Percentiles rank a stretch among this genome's conserved stretches.
Conservation (phyloP, 495 filamentous ascomycete species). For the Parathielavia appendiculata region DNA sequence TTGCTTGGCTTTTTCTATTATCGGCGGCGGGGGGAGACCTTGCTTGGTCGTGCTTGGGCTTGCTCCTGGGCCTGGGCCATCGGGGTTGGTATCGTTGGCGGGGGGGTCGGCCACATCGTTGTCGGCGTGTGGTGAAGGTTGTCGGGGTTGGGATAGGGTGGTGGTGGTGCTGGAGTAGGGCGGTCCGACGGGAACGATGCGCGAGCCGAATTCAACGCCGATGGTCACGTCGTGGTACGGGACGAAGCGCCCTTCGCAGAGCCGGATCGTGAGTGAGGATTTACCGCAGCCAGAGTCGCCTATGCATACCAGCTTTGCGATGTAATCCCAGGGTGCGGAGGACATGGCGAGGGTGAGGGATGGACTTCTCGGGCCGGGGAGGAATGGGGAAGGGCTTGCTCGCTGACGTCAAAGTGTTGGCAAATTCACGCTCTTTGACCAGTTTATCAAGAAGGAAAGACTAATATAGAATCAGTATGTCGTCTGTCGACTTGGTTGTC, state of each 20-base stretch:
- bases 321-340: conserved; percentile 84
- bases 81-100: not conserved
- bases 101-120: not conserved
- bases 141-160: conserved; percentile 36
- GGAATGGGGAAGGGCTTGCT: not conserved
- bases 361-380: not conserved
- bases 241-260: conserved; percentile 95
- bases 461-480: too few relatives aligned
- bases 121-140: conserved; percentile 13
- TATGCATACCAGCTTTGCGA: conserved; percentile 96
- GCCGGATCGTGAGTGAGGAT: conserved; percentile 81
- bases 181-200: conserved; percentile 87
- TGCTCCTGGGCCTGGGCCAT: not conserved
- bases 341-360: conserved; percentile 38
- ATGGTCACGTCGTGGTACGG: conserved; percentile 94
- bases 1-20: not conserved
- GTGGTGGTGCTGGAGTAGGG: conserved; percentile 47
- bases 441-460: not conserved
- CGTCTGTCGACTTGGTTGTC: too few relatives aligned
- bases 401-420: not conserved
- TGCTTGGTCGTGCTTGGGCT: not conserved
- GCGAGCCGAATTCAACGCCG: conserved; percentile 92
- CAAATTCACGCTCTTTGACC: not conserved
- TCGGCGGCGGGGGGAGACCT: conserved; percentile 37
- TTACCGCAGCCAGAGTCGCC: conserved; percentile 94